Evolutionary conservation across 2,329 filamentous ascomycete genomes (phyloP), one percentile per base, ranked within the genome.

Genomic region (Venturia nashicola): DNA sequence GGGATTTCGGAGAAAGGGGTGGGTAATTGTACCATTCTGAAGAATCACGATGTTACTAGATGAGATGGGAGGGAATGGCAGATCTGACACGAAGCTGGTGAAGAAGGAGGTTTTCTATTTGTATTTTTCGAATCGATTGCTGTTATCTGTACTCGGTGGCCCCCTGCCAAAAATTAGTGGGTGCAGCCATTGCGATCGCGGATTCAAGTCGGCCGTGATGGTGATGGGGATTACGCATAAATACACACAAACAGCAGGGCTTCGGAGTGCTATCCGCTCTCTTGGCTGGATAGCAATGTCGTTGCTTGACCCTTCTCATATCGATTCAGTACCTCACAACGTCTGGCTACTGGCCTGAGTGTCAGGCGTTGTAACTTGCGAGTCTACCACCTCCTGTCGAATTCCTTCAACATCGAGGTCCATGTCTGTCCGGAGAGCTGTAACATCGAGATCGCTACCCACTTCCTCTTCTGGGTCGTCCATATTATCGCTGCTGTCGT

Each of bases 1-100:
- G 85, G 84, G 69, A 89, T 88, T 70, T 65, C 73, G 7, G 64
- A 67, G 11, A 65, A 64, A 2, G 62, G 64, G 18, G 48, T 6
- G 3, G 64, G 61, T 12, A 65, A 40, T n/a, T 57, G 55, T 12
- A 64, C 63, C 39, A 43, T 61, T 61, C 9, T 36, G 27, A 27
- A 27, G 27, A 4, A 27, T 14, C 2, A 23, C 14, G 16, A 12
- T 36, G n/a, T 11, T 57, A 32, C 51, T 1, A n/a, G 27, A 57
- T 57, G 18, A 36, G 6, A 2, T 2, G 18, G 14, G 39, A 11
- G 20, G 32, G 36, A 9, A 3, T 36, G 8, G 0, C 14, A 36
- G 51, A 14, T 36, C 14, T 2, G 27, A 27, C 27, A 27, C 27
- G 27, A 11, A 34, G n/a, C 3, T 6, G 18, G 14, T 9, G 14